Base-by-base conservation (phyloP, 176 grass and related monocot genomes). In the Cenchrus fungigraminus region DNA sequence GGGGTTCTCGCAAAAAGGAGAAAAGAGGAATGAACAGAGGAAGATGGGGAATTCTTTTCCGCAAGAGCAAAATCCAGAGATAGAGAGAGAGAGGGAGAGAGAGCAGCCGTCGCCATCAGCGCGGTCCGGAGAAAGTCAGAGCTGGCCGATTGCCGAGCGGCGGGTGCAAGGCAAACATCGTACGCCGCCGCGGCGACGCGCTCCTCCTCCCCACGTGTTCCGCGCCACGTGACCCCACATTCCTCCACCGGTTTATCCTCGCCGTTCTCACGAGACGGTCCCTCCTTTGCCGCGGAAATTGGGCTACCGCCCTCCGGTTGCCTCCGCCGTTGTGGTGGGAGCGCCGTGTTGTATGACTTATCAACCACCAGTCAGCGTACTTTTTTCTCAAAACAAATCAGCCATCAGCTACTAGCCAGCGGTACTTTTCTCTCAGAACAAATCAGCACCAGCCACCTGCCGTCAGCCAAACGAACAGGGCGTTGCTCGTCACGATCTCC, bases 131-230 rank as follows among this genome's bases (percentile, higher is more conserved):
- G 5, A 82, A 82, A 82, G 79, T 82, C 79, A 82, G 37, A 70
- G 79, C 65, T 44, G 37, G 51, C 31, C 52, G 12, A 68, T 69
- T 10, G 49, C 25, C 28, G 49, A 4, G 61, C 11, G 6, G 46
- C 47, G 47, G 63, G 47, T 53, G 71, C 70, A 15, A 13, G 12
- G 65, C 65, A 69, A 80, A 71, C 66, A 58, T 82, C 66, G 79
- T 59, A 82, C 79, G 42, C 75, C 34, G 34, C 72, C 2, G 17
- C 19, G 2, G 56, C 56, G 56, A 58, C 56, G 56, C 51, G 74
- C 32, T 19, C 40, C 11, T 12, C 75, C 3, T 34, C 34, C 57
- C 75, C 37, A 62, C 74, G 10, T 76, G 53, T 59, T 11, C 12
- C 63, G 79, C 32, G 79, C 32, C 32, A 79, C 61, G 79, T 81